Conservation (phyloP, 2,329 filamentous ascomycete genomes). For the Xylaria sp. region DNA sequence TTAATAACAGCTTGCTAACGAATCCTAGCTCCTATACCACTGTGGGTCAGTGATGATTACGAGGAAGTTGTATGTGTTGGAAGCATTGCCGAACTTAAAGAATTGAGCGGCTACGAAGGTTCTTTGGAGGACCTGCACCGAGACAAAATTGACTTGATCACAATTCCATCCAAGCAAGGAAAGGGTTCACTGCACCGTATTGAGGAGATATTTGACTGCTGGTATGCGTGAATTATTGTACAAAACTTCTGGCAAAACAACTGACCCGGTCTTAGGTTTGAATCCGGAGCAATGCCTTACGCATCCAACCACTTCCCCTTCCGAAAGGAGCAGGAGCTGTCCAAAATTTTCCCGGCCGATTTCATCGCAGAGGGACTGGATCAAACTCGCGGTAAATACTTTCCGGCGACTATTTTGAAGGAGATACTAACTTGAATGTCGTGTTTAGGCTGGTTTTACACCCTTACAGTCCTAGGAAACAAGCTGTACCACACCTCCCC, state of each 20-base stretch:
- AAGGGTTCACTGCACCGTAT: constrained; percentile 81
- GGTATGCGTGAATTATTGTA: constrained; percentile 45
- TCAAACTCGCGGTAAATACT: constrained; percentile 62
- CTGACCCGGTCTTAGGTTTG: constrained; percentile 54
- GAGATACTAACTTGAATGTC: constrained; percentile 8
- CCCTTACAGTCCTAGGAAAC: constrained; percentile 82
- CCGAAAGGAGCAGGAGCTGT: constrained; percentile 76
- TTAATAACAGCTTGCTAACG: not conserved
- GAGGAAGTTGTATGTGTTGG: constrained; percentile 87
- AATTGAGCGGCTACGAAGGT: constrained; percentile 83
- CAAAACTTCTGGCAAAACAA: not conserved
- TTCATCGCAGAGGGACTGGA: constrained; percentile 94
- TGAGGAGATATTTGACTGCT: constrained; percentile 93
- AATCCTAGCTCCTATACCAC: constrained; percentile 67
- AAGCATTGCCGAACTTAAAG: constrained; percentile 80
- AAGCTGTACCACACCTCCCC: constrained; percentile 83
- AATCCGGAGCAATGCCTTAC: constrained; percentile 95
- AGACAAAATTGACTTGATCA: constrained; percentile 91
- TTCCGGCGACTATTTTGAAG: not conserved
- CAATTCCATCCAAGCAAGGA: constrained; percentile 86
- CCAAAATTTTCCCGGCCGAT: constrained; percentile 83
- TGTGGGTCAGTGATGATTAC: constrained; percentile 89
- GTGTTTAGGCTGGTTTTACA: constrained; percentile 89
- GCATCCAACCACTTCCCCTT: constrained; percentile 91
- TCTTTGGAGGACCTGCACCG: constrained; percentile 86